Base-by-base conservation (phyloP, 1,139 yeast genomes). In the Yamadazyma atmosphaerica region DNA sequence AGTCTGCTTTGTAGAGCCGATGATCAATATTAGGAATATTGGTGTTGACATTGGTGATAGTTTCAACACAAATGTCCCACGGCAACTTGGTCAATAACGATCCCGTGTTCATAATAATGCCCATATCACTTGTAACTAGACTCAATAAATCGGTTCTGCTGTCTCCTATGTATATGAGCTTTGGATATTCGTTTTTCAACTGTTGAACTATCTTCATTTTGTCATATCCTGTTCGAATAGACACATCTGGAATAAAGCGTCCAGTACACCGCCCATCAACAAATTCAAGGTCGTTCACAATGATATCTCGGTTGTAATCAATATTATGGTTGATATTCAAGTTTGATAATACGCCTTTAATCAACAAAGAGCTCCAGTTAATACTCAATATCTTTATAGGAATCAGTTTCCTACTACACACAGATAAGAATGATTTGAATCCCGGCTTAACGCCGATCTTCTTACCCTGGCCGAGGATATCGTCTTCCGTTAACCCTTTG, bases 91-190 rank as follows among this genome's bases (percentile, higher is more conserved):
- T 35, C 21, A 45, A 15, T 6, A 56, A 46, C 12, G 56, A 45
- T 2, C 63, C 60, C 3, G 65, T 65, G 12, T 60, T 65, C 35
- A 82, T 65, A 0, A 76, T 66, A 4, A 81, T 58, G 0, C 84
- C 86, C 14, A 57, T 45, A 41, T 72, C 73, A 2, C 79, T 77
- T 26, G 65, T 67, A 10, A 77, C 42, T 52, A 83, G 56, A 1
- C 82, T 72, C 27, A 80, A 56, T 12, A 82, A 59, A 57, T 84
- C 92, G 0, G 86, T 80, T 1, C 75, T 50, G 44, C 86, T 79
- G 51, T 84, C 92, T 1, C 92, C 92, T 12, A 82, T 62, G 51
- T 82, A 83, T 34, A 73, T 58, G 1, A 72, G 40, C 0, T 42
- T 46, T 16, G 44, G 40, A 14, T 43, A 44, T 38, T 15, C 16